A percentile compares a stretch with the other conserved stretches of the same genome.
These are phyloP conservation scores for Phenoliferia sp. DNA, from an alignment of 1,284 basidiomycete species.

Conservation along the genomic window DNA sequence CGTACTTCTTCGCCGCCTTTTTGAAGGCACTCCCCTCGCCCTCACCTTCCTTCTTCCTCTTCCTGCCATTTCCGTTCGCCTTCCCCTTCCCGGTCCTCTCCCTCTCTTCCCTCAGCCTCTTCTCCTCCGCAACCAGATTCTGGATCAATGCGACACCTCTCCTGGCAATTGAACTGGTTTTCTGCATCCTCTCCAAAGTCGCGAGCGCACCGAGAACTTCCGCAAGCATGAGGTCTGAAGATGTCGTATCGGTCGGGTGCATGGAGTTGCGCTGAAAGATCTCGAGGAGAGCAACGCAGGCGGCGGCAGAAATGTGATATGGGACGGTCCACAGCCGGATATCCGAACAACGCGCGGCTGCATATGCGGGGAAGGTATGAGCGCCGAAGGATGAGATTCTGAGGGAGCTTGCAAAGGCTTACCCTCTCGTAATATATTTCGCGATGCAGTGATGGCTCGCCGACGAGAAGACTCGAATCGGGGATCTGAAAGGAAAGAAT, in stretches of 20 bases:
- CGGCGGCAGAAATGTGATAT: conserved; percentile 18
- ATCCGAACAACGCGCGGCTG: background rate
- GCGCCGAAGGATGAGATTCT: background rate
- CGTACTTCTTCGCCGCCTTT: background rate
- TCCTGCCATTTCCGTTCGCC: background rate
- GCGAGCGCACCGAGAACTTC: conserved; percentile 1
- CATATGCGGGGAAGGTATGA: background rate
- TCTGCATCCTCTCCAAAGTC: background rate
- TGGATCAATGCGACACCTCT: background rate
- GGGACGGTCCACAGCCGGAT: background rate
- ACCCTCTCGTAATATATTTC: conserved; percentile 23
- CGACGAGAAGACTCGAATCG: conserved; percentile 6
- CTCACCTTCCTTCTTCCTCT: background rate
- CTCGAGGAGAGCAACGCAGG: conserved; percentile 22
- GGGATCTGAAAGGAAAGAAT: background rate
- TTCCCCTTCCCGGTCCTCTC: background rate
- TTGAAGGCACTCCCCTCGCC: too few relatives aligned
- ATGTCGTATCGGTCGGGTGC: background rate
- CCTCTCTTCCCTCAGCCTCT: background rate
- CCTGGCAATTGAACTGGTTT: background rate
- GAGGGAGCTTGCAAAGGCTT: conserved; percentile 1
- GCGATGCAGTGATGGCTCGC: conserved; percentile 20
- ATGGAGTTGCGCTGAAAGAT: conserved; percentile 16
- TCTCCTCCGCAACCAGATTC: conserved; percentile 1
- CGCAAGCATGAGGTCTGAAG: background rate